These are phyloP conservation scores for Fusarium cyanostomum DNA, from an alignment of 2,329 filamentous ascomycete species.

Conservation along the genomic window DNA sequence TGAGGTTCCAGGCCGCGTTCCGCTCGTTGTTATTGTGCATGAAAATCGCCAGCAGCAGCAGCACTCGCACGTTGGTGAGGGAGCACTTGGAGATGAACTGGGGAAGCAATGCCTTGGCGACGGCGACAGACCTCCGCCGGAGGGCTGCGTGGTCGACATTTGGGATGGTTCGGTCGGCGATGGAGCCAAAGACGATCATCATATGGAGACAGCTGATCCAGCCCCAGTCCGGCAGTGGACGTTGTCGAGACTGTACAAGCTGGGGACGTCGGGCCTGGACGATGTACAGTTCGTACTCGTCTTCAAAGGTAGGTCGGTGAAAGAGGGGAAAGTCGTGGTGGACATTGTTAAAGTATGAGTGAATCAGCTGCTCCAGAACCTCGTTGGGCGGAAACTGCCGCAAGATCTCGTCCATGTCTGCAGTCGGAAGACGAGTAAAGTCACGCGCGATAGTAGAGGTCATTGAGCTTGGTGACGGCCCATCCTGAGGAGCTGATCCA, in stretches of 20 bases:
- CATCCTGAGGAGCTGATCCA: conserved; percentile 17
- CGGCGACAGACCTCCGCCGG: conserved; percentile 27
- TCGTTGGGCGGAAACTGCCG: conserved; percentile 41
- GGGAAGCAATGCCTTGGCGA: conserved; percentile 8
- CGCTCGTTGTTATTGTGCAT: conserved; percentile 52
- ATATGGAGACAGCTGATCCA: conserved; percentile 51
- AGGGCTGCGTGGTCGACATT: conserved; percentile 43
- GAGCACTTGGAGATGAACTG: conserved; percentile 36
- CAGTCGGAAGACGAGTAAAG: conserved; percentile 38
- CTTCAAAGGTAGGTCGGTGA: conserved; percentile 47
- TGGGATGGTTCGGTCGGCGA: conserved; percentile 38
- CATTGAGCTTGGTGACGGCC: conserved; percentile 40
- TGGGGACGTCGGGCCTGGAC: conserved; percentile 23
- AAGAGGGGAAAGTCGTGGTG: conserved; percentile 51
- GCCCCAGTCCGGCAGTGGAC: conserved; percentile 43
- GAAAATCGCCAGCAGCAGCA: conserved; percentile 42
- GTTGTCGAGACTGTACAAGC: conserved; percentile 6
- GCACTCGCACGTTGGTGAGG: conserved; percentile 23
- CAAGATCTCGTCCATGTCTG: conserved; percentile 45
- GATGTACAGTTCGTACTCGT: conserved; percentile 47
- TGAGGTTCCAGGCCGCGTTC: conserved; percentile 50
- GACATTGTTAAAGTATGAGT: conserved; percentile 49
- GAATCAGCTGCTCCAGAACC: conserved; percentile 45
- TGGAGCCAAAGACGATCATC: conserved; percentile 50
- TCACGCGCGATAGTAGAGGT: conserved; percentile 43